Base-by-base conservation (phyloP, 2,329 filamentous ascomycete genomes). In the Trichoderma asperellum region DNA sequence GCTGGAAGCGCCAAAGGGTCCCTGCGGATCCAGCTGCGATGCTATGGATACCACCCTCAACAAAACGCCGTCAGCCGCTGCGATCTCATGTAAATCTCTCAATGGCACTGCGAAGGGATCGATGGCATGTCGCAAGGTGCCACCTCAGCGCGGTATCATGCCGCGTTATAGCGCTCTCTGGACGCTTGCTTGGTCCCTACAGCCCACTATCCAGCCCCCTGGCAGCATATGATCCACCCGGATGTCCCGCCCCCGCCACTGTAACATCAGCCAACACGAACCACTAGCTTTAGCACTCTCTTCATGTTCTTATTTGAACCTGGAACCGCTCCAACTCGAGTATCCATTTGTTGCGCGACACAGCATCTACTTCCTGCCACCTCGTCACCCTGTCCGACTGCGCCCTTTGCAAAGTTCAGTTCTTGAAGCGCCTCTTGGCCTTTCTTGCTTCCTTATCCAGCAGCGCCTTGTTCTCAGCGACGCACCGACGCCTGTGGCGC, bases 221-320 rank as follows among this genome's bases (percentile, higher is more conserved):
- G 64, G 63, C 63, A 59, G 43, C 40, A n/a, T 37, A 24, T 32
- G 59, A 53, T 49, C 66, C 58, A 56, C 70, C 72, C 71, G 71
- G 61, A 49, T 75, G 74, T 75, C 74, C 75, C 75, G 74, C 74
- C 75, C 75, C 75, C 75, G 73, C 75, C 75, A 76, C 75, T 70
- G 68, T 70, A 69, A 60, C 60, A 56, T 67, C 64, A 67, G 64
- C 55, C 64, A 59, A 59, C 64, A 58, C 64, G 64, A 67, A 52
- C 53, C 64, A 57, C 62, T 66, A 66, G 57, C 62, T 66, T 58
- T 58, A 66, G 62, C 52, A 57, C 27, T 57, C 62, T 16, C 62
- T 55, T 66, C 62, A 43, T 43, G 40, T 43, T 32, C 47, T 63
- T 64, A 64, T 64, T 55, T 64, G 47, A 64, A 43, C 62, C 53